Base-by-base conservation (phyloP, 2,329 filamentous ascomycete genomes). In the Bimuria novae-zelandiae region DNA sequence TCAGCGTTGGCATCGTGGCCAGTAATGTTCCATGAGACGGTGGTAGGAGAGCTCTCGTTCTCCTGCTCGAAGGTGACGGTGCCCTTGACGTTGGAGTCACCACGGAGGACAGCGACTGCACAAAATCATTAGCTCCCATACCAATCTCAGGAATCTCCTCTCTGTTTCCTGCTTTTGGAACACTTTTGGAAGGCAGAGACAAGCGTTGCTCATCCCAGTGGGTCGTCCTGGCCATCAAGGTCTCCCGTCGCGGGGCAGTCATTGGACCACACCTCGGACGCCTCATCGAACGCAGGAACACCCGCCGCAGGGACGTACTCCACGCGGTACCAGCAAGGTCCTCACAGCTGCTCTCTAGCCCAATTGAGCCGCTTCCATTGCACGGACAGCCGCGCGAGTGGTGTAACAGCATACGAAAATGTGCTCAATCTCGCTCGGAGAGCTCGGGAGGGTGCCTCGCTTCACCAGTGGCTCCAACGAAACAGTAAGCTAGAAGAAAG, bases 51-150 rank as follows among this genome's bases (percentile, higher is more conserved):
- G 70, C 81, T 85, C 84, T 97, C 94, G 76, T 84, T 85, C 64
- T 83, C 84, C 83, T 99, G 94, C 84, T 96, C 92, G 79, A 99
- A 97, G 81, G 86, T 89, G 74, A 99, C 89, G 79, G 90, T 94
- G 74, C 94, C 94, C 75, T 86, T 82, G 84, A 99, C 82, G 83
- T 92, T 96, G 79, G 92, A 91, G 86, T 97, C 94, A 85, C 94
- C 94, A 80, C 94, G 93, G 83, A 99, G 81, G 77, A 96, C 91
- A 81, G 89, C 90, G 82, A 97, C 94, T 97, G 73, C 55, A 10
- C 14, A 10, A 14, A 21, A 32, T 1, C 4, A 21, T 51, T 56
- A 55, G 61, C 44, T 7, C 32, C n/a, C 1, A 19, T n/a, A 3
- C 11, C 40, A 6, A 19, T 37, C 22, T 12, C 12, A 19, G 10